Conservation (phyloP, 2,329 filamentous ascomycete species). For the Diaporthe destruens region DNA sequence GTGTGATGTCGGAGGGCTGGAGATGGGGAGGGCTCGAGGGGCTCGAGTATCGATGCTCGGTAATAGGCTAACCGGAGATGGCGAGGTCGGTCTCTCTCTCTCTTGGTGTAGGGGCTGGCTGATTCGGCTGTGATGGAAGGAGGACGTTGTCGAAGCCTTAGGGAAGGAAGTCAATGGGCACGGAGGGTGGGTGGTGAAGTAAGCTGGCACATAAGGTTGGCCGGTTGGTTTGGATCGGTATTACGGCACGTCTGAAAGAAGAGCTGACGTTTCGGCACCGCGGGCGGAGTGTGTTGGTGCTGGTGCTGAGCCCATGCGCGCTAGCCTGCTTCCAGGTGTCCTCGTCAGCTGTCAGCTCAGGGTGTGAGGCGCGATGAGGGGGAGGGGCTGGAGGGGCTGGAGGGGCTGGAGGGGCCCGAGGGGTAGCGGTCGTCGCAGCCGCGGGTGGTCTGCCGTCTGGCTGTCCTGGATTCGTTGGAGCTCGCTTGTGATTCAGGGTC, state of each 20-base stretch:
- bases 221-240: background rate
- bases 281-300: slow-evolving; percentile 1
- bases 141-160: background rate
- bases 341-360: slow-evolving; percentile 23
- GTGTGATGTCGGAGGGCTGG: background rate
- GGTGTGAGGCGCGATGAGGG: slow-evolving; percentile 22
- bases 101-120: background rate
- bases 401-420: slow-evolving; percentile 1
- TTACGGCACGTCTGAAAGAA: slow-evolving; percentile 20
- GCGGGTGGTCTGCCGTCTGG: slow-evolving; percentile 13
- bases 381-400: background rate
- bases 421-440: slow-evolving; percentile 6
- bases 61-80: background rate
- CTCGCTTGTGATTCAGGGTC: slow-evolving; percentile 29
- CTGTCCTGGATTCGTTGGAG: background rate
- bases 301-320: slow-evolving; percentile 9
- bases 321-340: slow-evolving; percentile 15
- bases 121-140: slow-evolving; percentile 5
- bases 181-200: slow-evolving; percentile 3
- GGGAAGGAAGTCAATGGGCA: background rate
- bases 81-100: background rate
- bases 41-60: background rate
- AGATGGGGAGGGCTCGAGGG: background rate
- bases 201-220: slow-evolving; percentile 8
- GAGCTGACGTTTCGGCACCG: slow-evolving; percentile 26